phyloP scores from a whole-genome alignment of 2,329 filamentous ascomycete species.

The Boeremia lycopersici region DNA sequence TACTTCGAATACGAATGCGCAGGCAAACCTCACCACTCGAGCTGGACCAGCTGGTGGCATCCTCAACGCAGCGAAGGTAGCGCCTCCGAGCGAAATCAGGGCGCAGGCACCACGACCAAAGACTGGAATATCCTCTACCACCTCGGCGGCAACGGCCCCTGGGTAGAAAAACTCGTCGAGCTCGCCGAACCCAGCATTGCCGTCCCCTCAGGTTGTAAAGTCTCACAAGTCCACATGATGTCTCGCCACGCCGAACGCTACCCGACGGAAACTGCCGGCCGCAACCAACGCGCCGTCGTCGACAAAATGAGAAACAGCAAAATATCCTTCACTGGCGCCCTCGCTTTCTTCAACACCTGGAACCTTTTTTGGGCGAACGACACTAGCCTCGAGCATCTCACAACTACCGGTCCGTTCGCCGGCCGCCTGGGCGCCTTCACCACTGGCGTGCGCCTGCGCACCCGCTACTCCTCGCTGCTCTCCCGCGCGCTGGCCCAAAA shows the following conservation, averaged over 20 bases:
- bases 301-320: slow-evolving; percentile 52
- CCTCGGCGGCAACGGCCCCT: slow-evolving; percentile 61
- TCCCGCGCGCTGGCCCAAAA: slow-evolving; percentile 18
- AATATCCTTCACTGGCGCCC: slow-evolving; percentile 54
- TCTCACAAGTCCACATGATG: slow-evolving; percentile 67
- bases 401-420: slow-evolving; percentile 61
- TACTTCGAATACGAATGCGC: slow-evolving; percentile 35
- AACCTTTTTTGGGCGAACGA: slow-evolving; percentile 57
- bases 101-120: slow-evolving; percentile 35
- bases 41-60: slow-evolving; percentile 46
- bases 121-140: slow-evolving; percentile 60
- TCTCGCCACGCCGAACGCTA: slow-evolving; percentile 64
- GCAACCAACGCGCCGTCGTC: slow-evolving; percentile 55
- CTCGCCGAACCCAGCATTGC: slow-evolving; percentile 50
- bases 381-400: slow-evolving; percentile 59
- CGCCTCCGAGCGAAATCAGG: slow-evolving; percentile 16
- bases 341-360: slow-evolving; percentile 62
- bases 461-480: slow-evolving; percentile 59
- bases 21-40: slow-evolving; percentile 41
- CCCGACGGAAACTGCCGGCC: slow-evolving; percentile 58
- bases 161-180: slow-evolving; percentile 57
- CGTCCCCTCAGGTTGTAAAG: slow-evolving; percentile 55
- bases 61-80: slow-evolving; percentile 28
- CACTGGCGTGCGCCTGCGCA: slow-evolving; percentile 60
- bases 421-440: slow-evolving; percentile 61